Percentiles rank a stretch among this genome's conserved stretches.
Evolutionary conservation across 768 basidiomycete species (phyloP).

Genomic region (Zangia roseola): DNA sequence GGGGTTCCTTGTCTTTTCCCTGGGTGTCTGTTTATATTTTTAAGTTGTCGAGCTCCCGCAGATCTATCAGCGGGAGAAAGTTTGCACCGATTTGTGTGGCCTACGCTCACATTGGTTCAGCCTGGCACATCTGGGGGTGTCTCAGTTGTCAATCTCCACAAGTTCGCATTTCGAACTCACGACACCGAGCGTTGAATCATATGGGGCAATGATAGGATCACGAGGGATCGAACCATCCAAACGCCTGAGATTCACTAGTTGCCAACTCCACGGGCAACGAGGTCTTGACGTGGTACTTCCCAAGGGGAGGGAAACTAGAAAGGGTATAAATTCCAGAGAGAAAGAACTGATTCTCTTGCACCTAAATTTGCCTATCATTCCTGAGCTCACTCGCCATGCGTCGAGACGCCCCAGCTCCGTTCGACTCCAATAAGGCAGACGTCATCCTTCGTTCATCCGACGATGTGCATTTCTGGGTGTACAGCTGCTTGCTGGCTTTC

Average conservation of each 20-base stretch:
- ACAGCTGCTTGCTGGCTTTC: constrained; percentile 26
- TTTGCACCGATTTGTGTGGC: not conserved
- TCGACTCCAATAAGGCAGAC: constrained; percentile 48
- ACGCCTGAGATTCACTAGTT: no score
- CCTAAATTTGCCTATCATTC: not conserved
- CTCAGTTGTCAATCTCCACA: not conserved
- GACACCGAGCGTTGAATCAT: not conserved
- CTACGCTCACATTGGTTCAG: not conserved
- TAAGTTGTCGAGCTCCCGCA: not conserved
- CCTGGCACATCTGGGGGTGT: not conserved
- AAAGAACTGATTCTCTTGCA: not conserved
- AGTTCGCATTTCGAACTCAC: not conserved
- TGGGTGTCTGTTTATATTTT: not conserved
- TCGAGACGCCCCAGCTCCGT: constrained; percentile 35
- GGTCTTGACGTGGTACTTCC: no score
- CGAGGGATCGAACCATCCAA: not conserved
- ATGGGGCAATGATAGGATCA: not conserved
- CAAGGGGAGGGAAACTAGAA: not conserved
- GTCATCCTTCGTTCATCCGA: constrained; percentile 54
- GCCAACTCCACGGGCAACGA: no score
- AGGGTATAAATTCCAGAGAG: constrained; percentile 12
- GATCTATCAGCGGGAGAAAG: constrained; percentile 10
- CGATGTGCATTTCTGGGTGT: constrained; percentile 22
- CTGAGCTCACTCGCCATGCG: constrained; percentile 12
- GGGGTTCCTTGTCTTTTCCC: not conserved